Percentiles rank a stretch among this genome's conserved stretches.
Evolutionary conservation across 2,329 filamentous ascomycete genomes (phyloP).

Genomic region (Botrytis tulipae): DNA sequence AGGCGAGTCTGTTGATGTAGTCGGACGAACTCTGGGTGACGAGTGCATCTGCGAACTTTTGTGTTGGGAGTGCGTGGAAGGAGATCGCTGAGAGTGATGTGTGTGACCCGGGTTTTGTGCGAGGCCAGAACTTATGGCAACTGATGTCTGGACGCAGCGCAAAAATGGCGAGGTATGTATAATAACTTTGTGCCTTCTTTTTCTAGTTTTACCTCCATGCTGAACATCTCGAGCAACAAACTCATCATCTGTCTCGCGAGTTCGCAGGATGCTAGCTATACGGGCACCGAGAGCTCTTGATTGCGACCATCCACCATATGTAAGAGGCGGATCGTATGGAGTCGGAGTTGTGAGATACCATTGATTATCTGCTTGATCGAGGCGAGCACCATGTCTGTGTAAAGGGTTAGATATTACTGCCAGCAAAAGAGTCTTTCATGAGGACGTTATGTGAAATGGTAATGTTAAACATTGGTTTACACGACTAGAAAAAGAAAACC

Average conservation of each 20-base stretch:
- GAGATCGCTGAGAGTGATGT: conserved; percentile 35
- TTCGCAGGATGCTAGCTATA: conserved; percentile 71
- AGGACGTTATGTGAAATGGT: background rate
- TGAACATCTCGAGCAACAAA: conserved; percentile 25
- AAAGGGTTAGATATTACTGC: conserved; percentile 21
- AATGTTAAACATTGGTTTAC: background rate
- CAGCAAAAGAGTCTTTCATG: background rate
- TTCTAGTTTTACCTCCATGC: conserved; percentile 41
- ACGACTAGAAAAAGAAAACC: background rate
- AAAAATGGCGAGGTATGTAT: conserved; percentile 94
- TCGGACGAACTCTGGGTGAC: conserved; percentile 36
- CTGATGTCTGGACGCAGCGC: conserved; percentile 87
- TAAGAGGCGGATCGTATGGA: conserved; percentile 92
- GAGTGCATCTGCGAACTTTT: conserved; percentile 32
- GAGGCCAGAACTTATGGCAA: conserved; percentile 83
- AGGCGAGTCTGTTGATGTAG: conserved; percentile 32
- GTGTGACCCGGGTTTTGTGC: conserved; percentile 54
- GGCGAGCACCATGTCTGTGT: conserved; percentile 79
- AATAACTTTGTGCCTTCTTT: conserved; percentile 70
- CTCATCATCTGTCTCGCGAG: conserved; percentile 45
- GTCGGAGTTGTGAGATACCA: conserved; percentile 93
- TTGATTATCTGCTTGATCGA: conserved; percentile 90
- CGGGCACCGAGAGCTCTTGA: conserved; percentile 76
- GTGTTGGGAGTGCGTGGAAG: conserved; percentile 18
- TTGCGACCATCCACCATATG: conserved; percentile 91